Evolutionary conservation across 371 early-diverging fungal genomes (phyloP).

Genomic region (Encephalitozoon romaleae): DNA sequence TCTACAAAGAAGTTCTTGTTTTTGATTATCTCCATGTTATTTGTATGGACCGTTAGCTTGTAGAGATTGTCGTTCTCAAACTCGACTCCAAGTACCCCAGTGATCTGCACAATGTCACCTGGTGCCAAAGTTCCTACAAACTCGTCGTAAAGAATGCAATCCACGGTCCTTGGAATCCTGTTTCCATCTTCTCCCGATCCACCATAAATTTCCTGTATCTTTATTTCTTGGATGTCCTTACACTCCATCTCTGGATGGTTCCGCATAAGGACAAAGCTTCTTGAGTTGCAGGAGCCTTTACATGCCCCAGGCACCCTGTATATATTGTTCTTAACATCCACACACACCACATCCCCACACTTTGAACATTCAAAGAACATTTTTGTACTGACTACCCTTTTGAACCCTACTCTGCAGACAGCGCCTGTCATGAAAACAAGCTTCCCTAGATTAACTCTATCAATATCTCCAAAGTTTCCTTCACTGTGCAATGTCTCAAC

Average conservation of each 20-base stretch:
- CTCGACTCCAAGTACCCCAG: conserved; percentile 53
- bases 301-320: conserved; percentile 50
- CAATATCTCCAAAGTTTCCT: neutral
- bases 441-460: conserved; percentile 11
- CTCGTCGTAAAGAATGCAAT: conserved; percentile 45
- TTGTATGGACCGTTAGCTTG: conserved; percentile 46
- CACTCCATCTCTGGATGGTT: conserved; percentile 26
- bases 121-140: conserved; percentile 54
- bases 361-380: conserved; percentile 54
- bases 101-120: conserved; percentile 54
- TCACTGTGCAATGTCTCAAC: neutral
- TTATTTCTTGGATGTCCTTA: conserved; percentile 56
- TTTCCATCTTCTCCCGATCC: neutral
- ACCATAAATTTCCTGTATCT: conserved; percentile 49
- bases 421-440: conserved; percentile 47
- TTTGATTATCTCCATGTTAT: conserved; percentile 48
- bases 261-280: conserved; percentile 36
- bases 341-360: conserved; percentile 45
- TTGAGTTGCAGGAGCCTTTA: conserved; percentile 45
- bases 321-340: conserved; percentile 26
- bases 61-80: conserved; percentile 42
- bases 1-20: conserved; percentile 29
- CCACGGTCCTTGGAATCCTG: conserved; percentile 36
- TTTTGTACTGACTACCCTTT: conserved; percentile 25
- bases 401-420: conserved; percentile 50